Evolutionary conservation across 2,329 filamentous ascomycete genomes (phyloP).

Genomic region (Colletotrichum gigasporum): DNA sequence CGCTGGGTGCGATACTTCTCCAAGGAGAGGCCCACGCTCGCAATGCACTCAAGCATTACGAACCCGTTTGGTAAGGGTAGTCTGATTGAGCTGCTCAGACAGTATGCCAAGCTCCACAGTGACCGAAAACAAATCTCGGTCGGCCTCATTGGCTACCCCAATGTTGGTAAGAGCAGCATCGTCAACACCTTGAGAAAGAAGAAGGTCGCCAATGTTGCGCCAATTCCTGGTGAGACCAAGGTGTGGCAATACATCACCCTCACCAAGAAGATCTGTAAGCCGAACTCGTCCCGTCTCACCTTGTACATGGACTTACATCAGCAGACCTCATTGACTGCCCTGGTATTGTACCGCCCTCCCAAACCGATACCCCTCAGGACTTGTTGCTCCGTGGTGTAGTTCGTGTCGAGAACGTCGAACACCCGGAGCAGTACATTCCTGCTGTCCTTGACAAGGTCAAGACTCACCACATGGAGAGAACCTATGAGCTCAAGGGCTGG

Average conservation of each 20-base stretch:
- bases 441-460: conserved; percentile 83
- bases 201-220: conserved; percentile 91
- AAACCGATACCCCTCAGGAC: conserved; percentile 84
- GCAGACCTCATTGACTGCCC: conserved; percentile 89
- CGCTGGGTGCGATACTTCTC: conserved; percentile 90
- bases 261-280: conserved; percentile 80
- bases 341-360: conserved; percentile 91
- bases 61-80: conserved; percentile 98
- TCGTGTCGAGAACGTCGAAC: conserved; percentile 90
- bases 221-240: conserved; percentile 96
- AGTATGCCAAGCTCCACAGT: conserved; percentile 90
- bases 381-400: conserved; percentile 92
- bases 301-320: not conserved
- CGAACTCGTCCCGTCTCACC: too few relatives aligned
- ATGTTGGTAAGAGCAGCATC: conserved; percentile 94
- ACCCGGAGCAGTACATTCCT: conserved; percentile 94
- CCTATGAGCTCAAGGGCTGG: conserved; percentile 88
- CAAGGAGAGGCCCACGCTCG: conserved; percentile 91
- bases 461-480: conserved; percentile 87
- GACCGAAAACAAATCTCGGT: conserved; percentile 93
- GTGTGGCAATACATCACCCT: conserved; percentile 98
- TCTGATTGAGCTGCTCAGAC: conserved; percentile 87
- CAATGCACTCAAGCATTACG: conserved; percentile 93
- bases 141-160: conserved; percentile 83
- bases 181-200: conserved; percentile 97